Percentiles rank a stretch among this genome's conserved stretches.
Conservation (phyloP, 2,329 filamentous ascomycete genomes). For the Verticillium klebahnii region DNA sequence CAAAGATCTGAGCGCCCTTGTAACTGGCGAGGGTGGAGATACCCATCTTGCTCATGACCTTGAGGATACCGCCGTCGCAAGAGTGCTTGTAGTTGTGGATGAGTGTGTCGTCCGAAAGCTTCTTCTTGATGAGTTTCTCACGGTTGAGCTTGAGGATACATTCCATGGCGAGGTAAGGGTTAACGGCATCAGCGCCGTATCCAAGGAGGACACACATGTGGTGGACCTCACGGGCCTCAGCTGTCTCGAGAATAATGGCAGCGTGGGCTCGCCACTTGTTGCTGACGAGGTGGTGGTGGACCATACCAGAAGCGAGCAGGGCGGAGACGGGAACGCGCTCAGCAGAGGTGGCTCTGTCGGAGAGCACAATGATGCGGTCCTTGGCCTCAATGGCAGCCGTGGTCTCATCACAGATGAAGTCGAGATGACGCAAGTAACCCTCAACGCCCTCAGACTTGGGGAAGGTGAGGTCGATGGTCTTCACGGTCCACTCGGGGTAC, state of each 20-base stretch:
- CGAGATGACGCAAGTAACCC: slow-evolving; percentile 83
- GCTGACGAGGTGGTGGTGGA: slow-evolving; percentile 90
- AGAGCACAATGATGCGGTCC: slow-evolving; percentile 83
- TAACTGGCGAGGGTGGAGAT: slow-evolving; percentile 95
- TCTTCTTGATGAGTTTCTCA: slow-evolving; percentile 88
- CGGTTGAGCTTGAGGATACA: slow-evolving; percentile 96
- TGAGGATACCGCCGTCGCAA: slow-evolving; percentile 91
- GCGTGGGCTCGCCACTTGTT: slow-evolving; percentile 93
- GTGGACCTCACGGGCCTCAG: slow-evolving; percentile 93
- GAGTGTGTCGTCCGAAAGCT: slow-evolving; percentile 73
- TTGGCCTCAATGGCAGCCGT: slow-evolving; percentile 78
- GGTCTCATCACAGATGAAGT: slow-evolving; percentile 80
- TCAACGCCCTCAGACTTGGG: slow-evolving; percentile 76
- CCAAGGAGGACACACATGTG: slow-evolving; percentile 98
- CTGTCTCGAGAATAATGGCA: slow-evolving; percentile 85
- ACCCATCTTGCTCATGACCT: slow-evolving; percentile 99
- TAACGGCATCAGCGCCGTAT: slow-evolving; percentile 90
- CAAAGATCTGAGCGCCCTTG: slow-evolving; percentile 97
- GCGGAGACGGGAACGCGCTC: slow-evolving; percentile 83
- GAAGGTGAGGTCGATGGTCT: slow-evolving; percentile 89
- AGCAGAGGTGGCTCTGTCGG: slow-evolving; percentile 78
- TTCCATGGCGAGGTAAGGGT: slow-evolving; percentile 93
- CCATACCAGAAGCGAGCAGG: slow-evolving; percentile 83
- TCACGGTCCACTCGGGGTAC: slow-evolving; percentile 79
- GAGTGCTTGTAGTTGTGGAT: slow-evolving; percentile 97